Evolutionary conservation across 192 early-diverging fungal genomes (phyloP), one percentile per base, ranked within the genome.

Genomic region (Coemansia sp.): DNA sequence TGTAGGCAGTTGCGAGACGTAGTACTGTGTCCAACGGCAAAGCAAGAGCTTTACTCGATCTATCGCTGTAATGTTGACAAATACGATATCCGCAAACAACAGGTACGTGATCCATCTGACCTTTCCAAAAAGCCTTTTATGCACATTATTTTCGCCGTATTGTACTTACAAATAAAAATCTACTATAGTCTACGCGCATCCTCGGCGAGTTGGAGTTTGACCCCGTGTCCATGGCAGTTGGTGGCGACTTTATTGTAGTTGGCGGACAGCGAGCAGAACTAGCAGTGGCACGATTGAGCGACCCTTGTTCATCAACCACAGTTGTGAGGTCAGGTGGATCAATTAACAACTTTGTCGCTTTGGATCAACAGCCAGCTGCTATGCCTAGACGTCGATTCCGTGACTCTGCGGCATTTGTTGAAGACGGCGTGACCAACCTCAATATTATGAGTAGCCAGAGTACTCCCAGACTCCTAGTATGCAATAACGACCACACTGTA

Each of bases 401-500:
- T 34, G 76, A 84, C 66, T 84, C 76, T 31, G 76, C 77, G 74
- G 89, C 65, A 79, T 84, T 77, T 70, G 63, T 90, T 3, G 88
- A 85, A 11, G 90, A 90, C 15, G 89, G 89, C 20, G 97, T 97
- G 85, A 97, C 96, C 85, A 98, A 96, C 72, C 91, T 93, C 4
- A 86, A 80, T 29, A 76, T 79, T 51, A 78, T 80, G 41, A 76
- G 38, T 57, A 65, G 43, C 36, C 65, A 71, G 47, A 78, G 72
- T 27, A 87, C 87, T 22, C 90, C 90, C 1, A 90, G 93, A 5
- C 82, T 98, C 8, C 68, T 97, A 68, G 92, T 95, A 27, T 94
- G 95, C 83, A 97, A 95, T 82, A 98, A 98, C 73, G 97, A 98
- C 77, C 87, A 93, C 52, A 93, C 93, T 3, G 94, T 98, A 73